Base-by-base conservation (phyloP, 106 monocot genomes). In the Xerophyta viscosa region DNA sequence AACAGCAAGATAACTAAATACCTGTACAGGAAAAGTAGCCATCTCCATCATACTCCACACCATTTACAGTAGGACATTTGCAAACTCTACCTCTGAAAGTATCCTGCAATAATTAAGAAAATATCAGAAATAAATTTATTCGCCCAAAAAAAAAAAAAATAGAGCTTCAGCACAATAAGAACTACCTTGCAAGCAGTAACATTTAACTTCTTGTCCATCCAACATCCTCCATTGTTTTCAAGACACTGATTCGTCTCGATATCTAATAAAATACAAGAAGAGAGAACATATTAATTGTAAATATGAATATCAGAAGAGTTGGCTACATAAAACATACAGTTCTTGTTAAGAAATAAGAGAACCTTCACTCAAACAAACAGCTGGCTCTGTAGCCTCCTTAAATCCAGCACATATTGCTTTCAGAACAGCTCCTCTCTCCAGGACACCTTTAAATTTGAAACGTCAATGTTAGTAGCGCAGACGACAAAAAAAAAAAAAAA, bases 331-430 rank as follows among this genome's bases (percentile, higher is more conserved):
- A 11, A 39, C 10, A 39, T 1, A 39, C 10, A 1, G 10, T 39
- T 1, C 6, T 2, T 39, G 39, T 12, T 39, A 10, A 39, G 6
- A 12, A 39, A 12, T 39, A 2, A 3, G 3, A 44, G 25, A 36
- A 94, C 93, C 88, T 81, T 31, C 44, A 58, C 70, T 88, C 36
- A 94, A 67, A 69, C 93, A 94, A 73, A 94, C 75, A 50, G 66
- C 49, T 61, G 93, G 93, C 29, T 94, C 93, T 2, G 80, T 88
- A 2, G 84, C 60, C 41, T 88, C 93, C 45, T 88, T 81, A 63
- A 84, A 94, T 23, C 93, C 93, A 41, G 93, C 88, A 59, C 93
- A 94, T 47, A 94, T 60, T 28, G 93, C 93, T 66, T 80, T 88
- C 42, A 88, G 63, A 47, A 88, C 78, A 30, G 80, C 75, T 14